Percentiles rank a stretch among this genome's conserved stretches.
phyloP scores from a whole-genome alignment of 768 basidiomycete genomes.

The Tulasnella sp. region DNA sequence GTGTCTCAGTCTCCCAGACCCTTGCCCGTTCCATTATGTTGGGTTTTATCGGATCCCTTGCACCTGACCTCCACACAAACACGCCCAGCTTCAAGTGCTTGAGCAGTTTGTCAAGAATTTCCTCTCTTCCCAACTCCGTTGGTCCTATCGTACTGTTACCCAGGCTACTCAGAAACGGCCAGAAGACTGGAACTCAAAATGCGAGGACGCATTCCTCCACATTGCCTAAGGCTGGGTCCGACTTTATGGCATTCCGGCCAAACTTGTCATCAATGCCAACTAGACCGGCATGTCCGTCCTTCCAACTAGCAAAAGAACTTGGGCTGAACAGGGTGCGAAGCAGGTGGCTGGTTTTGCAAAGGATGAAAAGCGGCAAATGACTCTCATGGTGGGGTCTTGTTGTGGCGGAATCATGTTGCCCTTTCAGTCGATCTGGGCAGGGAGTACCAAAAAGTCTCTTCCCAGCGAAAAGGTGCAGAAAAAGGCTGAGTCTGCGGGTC shows the following conservation, averaged over 20 bases:
- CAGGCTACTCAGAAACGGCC: background rate
- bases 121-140: background rate
- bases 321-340: slow-evolving; percentile 21
- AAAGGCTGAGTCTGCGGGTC: background rate
- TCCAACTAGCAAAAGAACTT: slow-evolving; percentile 24
- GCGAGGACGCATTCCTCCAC: slow-evolving; percentile 24
- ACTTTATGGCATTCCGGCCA: slow-evolving; percentile 25
- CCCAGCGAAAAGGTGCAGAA: background rate
- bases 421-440: slow-evolving; percentile 30
- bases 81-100: background rate
- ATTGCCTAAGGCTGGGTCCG: slow-evolving; percentile 23
- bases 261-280: slow-evolving; percentile 26
- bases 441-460: background rate
- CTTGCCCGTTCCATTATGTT: background rate
- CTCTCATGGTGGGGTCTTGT: slow-evolving; percentile 28
- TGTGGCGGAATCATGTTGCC: slow-evolving; percentile 29
- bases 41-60: background rate
- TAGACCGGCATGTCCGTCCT: slow-evolving; percentile 26
- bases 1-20: background rate
- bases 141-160: background rate
- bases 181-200: background rate
- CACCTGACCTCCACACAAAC: background rate
- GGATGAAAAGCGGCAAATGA: slow-evolving; percentile 32
- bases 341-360: slow-evolving; percentile 29
- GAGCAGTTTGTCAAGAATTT: background rate